Percentiles rank a stretch among this genome's conserved stretches.
These are phyloP conservation scores for Rhinocladiella mackenziei DNA, from an alignment of 2,329 filamentous ascomycete genomes.

Conservation along the genomic window DNA sequence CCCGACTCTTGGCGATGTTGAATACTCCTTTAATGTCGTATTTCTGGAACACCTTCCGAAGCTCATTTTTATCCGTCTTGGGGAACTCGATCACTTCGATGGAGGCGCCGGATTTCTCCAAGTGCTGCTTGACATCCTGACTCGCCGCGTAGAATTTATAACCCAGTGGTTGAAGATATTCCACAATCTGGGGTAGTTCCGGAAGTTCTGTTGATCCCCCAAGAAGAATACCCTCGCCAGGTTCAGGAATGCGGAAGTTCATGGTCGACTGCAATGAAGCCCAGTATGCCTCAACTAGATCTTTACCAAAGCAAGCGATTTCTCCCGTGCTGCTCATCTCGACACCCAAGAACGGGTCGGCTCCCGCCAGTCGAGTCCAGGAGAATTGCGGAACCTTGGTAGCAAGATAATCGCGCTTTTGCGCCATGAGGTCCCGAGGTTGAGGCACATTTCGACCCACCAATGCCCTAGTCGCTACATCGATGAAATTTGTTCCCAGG, in stretches of 20 bases:
- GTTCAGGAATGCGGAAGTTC: constrained; percentile 97
- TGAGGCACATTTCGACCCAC: constrained; percentile 79
- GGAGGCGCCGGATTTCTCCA: constrained; percentile 55
- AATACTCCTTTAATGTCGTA: constrained; percentile 95
- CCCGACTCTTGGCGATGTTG: constrained; percentile 82
- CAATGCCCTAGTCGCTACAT: constrained; percentile 88
- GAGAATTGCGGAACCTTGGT: constrained; percentile 99
- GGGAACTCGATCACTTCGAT: constrained; percentile 97
- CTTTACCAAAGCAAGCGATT: constrained; percentile 97
- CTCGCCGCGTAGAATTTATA: constrained; percentile 93
- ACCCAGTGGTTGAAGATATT: constrained; percentile 80
- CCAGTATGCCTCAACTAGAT: constrained; percentile 97
- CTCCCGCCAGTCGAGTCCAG: constrained; percentile 95
- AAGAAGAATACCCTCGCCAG: constrained; percentile 90
- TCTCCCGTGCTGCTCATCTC: constrained; percentile 97
- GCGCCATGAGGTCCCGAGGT: constrained; percentile 80
- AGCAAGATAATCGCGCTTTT: constrained; percentile 86
- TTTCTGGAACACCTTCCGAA: constrained; percentile 93
- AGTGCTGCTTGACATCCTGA: constrained; percentile 72
- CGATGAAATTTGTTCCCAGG: constrained; percentile 93
- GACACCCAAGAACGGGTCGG: constrained; percentile 94
- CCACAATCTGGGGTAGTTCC: constrained; percentile 71
- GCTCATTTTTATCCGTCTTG: constrained; percentile 88
- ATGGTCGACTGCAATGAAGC: constrained; percentile 91
- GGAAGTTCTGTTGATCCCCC: constrained; percentile 75